Conservation (phyloP, 2,329 filamentous ascomycete genomes). For the Clonostachys sp. region DNA sequence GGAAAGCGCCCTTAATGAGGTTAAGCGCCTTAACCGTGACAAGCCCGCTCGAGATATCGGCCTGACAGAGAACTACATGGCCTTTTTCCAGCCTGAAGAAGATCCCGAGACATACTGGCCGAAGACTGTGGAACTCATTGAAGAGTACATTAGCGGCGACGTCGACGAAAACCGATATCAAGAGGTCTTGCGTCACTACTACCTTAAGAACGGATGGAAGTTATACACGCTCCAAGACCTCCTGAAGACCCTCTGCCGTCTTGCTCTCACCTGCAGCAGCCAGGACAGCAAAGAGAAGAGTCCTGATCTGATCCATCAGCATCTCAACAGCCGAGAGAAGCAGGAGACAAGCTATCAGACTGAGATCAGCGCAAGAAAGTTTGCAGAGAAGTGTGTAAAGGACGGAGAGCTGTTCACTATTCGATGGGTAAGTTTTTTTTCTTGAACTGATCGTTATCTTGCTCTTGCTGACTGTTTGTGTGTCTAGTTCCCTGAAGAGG, state of each 20-base stretch:
- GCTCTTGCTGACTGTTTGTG: background rate
- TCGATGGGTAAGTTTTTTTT: slow-evolving; percentile 70
- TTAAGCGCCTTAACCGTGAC: slow-evolving; percentile 65
- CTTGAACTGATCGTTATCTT: background rate
- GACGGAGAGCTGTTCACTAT: slow-evolving; percentile 90
- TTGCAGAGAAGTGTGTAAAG: slow-evolving; percentile 88
- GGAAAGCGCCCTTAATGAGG: slow-evolving; percentile 66
- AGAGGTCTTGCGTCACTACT: slow-evolving; percentile 87
- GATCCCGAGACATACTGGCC: slow-evolving; percentile 71
- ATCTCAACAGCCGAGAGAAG: slow-evolving; percentile 74
- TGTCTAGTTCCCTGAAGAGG: slow-evolving; percentile 58
- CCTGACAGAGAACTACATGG: slow-evolving; percentile 72
- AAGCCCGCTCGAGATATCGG: slow-evolving; percentile 83
- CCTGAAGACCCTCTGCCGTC: slow-evolving; percentile 73
- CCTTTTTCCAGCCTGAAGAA: slow-evolving; percentile 68
- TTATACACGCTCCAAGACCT: slow-evolving; percentile 91
- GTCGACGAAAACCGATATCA: slow-evolving; percentile 81
- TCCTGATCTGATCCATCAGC: slow-evolving; percentile 82
- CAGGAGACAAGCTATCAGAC: slow-evolving; percentile 85
- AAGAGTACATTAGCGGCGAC: slow-evolving; percentile 79
- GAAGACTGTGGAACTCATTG: slow-evolving; percentile 79
- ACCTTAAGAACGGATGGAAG: slow-evolving; percentile 86
- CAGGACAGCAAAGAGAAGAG: slow-evolving; percentile 91
- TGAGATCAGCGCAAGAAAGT: slow-evolving; percentile 86
- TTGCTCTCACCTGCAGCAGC: slow-evolving; percentile 78